phyloP scores from a whole-genome alignment of 257 asterid species.

The Mentha longifolia region DNA sequence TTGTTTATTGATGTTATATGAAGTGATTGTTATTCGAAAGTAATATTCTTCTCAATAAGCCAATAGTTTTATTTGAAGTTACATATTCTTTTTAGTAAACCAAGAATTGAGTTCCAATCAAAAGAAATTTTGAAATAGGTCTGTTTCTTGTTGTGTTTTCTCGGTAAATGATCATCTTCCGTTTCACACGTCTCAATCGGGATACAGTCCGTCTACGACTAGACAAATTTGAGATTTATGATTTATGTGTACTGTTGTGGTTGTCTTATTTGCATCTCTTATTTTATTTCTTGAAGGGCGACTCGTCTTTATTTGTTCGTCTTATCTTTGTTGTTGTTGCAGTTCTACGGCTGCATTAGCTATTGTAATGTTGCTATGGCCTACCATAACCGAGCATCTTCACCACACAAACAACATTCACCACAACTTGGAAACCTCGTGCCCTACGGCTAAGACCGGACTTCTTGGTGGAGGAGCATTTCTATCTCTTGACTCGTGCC shows the following conservation, averaged over 20 bases:
- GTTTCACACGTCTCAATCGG: not conserved
- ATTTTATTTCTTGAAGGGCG: too few relatives aligned
- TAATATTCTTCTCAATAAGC: too few relatives aligned
- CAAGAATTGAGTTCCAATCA: slow-evolving; percentile 1
- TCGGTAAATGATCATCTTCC: too few relatives aligned
- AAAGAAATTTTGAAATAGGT: not conserved
- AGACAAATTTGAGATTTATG: not conserved
- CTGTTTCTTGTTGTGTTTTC: too few relatives aligned
- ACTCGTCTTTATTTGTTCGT: too few relatives aligned
- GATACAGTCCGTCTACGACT: slow-evolving; percentile 3
- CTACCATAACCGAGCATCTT: slow-evolving; percentile 75
- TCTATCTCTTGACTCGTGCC: slow-evolving; percentile 78
- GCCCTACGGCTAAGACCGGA: slow-evolving; percentile 99
- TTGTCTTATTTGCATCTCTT: not conserved
- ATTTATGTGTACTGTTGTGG: not conserved
- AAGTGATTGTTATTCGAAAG: too few relatives aligned
- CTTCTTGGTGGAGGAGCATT: slow-evolving; percentile 99
- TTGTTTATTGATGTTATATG: not conserved
- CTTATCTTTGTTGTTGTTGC: not conserved
- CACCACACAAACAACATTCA: slow-evolving; percentile 64
- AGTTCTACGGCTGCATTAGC: slow-evolving; percentile 83
- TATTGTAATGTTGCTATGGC: slow-evolving; percentile 74
- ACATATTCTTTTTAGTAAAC: slow-evolving; percentile 3
- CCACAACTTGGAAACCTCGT: slow-evolving; percentile 60
- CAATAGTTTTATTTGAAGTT: not conserved